Evolutionary conservation across 306 rosid species (phyloP).

Genomic region (Sicyos edulis): DNA sequence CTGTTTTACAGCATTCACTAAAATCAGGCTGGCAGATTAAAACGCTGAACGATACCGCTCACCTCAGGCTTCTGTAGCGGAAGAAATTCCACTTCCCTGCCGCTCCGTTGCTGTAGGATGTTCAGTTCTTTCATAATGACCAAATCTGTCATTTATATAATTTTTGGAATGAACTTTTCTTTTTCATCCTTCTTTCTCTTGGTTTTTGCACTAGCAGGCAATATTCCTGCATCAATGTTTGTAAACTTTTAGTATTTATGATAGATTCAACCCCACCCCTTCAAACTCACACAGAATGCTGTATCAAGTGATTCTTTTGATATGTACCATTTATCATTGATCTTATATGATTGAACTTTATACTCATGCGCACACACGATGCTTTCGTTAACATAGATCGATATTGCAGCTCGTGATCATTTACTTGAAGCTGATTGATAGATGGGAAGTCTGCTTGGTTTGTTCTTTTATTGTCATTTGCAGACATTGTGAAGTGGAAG

Average conservation of each 20-base stretch:
- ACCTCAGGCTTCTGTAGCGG: constrained; percentile 82
- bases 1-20: constrained; percentile 89
- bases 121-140: constrained; percentile 4
- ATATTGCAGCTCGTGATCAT: not conserved
- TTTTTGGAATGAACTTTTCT: constrained; percentile 10
- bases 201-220: not conserved
- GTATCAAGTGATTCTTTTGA: constrained; percentile 43
- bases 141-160: constrained; percentile 13
- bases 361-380: too few relatives aligned
- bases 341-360: constrained; percentile 7
- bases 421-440: not conserved
- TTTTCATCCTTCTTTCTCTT: not conserved
- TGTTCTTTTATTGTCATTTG: not conserved
- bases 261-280: constrained; percentile 2
- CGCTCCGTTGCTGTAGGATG: not conserved
- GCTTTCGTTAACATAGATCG: not conserved
- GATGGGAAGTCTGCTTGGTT: not conserved
- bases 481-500: constrained; percentile 15
- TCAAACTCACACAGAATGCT: constrained; percentile 22
- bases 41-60: constrained; percentile 77
- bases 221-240: constrained; percentile 6
- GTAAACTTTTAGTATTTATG: constrained; percentile 12
- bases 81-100: not conserved
- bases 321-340: constrained; percentile 37
- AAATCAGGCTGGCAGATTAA: constrained; percentile 96